A percentile compares a stretch with the other conserved stretches of the same genome.
These are phyloP conservation scores for Gossypioides kirkii DNA, from an alignment of 345 rosid species.

Conservation along the genomic window DNA sequence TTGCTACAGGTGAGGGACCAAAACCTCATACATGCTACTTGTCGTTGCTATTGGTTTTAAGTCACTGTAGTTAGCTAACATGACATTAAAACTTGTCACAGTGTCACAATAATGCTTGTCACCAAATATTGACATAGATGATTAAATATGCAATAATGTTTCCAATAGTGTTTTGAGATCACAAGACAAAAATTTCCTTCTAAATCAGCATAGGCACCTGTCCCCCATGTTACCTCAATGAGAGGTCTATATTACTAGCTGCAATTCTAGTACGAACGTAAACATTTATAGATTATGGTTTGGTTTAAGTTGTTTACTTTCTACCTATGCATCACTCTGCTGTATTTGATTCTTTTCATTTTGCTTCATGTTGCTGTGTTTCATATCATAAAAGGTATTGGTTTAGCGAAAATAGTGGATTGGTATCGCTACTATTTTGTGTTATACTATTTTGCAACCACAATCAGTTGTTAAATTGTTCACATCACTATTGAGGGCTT, in stretches of 20 bases:
- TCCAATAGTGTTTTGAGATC: not conserved
- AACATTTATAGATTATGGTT: too few species aligned
- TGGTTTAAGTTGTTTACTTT: too few species aligned
- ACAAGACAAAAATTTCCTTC: not conserved
- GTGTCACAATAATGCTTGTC: constrained; percentile 19
- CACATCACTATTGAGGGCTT: too few species aligned
- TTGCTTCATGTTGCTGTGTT: too few species aligned
- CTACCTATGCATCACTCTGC: too few species aligned
- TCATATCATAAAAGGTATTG: too few species aligned
- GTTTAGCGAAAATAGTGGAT: too few species aligned
- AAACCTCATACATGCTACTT: constrained; percentile 39
- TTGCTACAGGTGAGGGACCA: constrained; percentile 35
- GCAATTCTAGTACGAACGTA: not conserved
- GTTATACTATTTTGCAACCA: too few species aligned
- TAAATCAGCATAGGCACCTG: not conserved
- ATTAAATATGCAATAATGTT: not conserved
- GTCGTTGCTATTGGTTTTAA: constrained; percentile 30
- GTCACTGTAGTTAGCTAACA: constrained; percentile 27
- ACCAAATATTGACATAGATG: not conserved
- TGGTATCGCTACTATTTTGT: too few species aligned
- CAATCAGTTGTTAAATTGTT: too few species aligned
- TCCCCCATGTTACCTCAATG: not conserved
- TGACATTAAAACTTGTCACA: constrained; percentile 13
- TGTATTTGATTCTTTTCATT: too few species aligned
- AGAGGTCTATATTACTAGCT: not conserved